Percentiles rank a stretch among this genome's conserved stretches.
Conservation (phyloP, 2,329 filamentous ascomycete species). For the Alternaria tenuissima region DNA sequence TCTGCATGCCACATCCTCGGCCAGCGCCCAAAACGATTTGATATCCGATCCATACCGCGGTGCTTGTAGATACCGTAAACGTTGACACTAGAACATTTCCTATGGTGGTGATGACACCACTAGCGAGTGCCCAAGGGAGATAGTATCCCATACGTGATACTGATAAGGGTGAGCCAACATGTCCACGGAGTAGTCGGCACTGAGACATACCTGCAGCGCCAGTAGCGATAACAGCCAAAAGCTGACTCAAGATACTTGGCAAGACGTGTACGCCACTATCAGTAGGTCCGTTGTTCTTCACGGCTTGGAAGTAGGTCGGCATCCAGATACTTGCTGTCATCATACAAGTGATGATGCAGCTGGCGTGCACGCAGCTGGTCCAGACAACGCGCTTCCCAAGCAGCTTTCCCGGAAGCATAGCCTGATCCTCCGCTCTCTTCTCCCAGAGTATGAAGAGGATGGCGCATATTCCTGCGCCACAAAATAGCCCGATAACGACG, state of each 20-base stretch:
- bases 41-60: slow-evolving; percentile 40
- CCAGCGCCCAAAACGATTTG: slow-evolving; percentile 39
- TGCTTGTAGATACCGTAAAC: slow-evolving; percentile 43
- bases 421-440: slow-evolving; percentile 43
- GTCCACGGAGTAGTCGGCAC: no score
- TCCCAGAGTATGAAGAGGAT: slow-evolving; percentile 50
- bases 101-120: slow-evolving; percentile 46
- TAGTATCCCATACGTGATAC: slow-evolving; percentile 37
- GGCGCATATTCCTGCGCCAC: slow-evolving; percentile 40
- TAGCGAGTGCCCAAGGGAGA: slow-evolving; percentile 40
- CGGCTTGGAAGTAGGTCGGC: slow-evolving; percentile 55
- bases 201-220: slow-evolving; percentile 28
- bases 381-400: slow-evolving; percentile 44
- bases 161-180: slow-evolving; percentile 12
- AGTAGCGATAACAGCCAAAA: slow-evolving; percentile 29
- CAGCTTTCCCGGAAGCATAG: slow-evolving; percentile 51
- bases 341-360: slow-evolving; percentile 19
- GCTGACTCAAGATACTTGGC: slow-evolving; percentile 44
- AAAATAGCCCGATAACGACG: slow-evolving; percentile 47
- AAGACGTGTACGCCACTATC: slow-evolving; percentile 53
- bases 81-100: slow-evolving; percentile 54
- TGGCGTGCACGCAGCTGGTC: slow-evolving; percentile 26
- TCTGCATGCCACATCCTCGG: slow-evolving; percentile 36
- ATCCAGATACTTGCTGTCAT: slow-evolving; percentile 30
- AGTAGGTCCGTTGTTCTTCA: slow-evolving; percentile 46